These are phyloP conservation scores for Neurospora hispaniola DNA, from an alignment of 495 filamentous ascomycete genomes.

Conservation along the genomic window DNA sequence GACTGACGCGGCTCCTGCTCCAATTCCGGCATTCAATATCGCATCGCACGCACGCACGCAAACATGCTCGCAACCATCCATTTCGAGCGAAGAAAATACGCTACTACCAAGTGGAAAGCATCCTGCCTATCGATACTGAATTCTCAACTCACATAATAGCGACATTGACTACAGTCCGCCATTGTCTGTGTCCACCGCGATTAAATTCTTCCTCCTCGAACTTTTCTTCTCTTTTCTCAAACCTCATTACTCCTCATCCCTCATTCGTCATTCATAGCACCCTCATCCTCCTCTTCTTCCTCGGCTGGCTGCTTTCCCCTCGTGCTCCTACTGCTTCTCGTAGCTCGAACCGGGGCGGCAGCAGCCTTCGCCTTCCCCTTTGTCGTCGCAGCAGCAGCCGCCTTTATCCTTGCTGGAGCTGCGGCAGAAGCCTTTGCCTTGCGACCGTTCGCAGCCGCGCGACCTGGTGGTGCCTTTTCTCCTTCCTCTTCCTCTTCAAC, in stretches of 20 bases:
- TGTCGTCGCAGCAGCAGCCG: not conserved
- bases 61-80: not conserved
- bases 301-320: not conserved
- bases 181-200: too few species aligned
- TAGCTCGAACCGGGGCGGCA: slow-evolving; percentile 1
- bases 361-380: slow-evolving; percentile 3
- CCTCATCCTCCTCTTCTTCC: not conserved
- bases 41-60: not conserved
- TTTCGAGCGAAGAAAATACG: not conserved
- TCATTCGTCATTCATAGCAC: not conserved
- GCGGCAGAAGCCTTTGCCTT: slow-evolving; percentile 5
- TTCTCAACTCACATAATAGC: not conserved
- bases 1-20: not conserved
- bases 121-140: not conserved
- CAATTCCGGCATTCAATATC: not conserved
- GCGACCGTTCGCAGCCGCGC: slow-evolving; percentile 9
- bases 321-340: slow-evolving; percentile 5
- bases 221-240: not conserved
- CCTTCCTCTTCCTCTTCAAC: not conserved
- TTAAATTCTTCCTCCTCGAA: not conserved
- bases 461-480: not conserved
- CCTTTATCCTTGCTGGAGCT: slow-evolving; percentile 4
- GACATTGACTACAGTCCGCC: not conserved
- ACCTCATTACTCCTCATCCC: not conserved
- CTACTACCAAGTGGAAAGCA: not conserved